phyloP scores from a whole-genome alignment of 2,329 filamentous ascomycete genomes.

The Botrytis aclada region DNA sequence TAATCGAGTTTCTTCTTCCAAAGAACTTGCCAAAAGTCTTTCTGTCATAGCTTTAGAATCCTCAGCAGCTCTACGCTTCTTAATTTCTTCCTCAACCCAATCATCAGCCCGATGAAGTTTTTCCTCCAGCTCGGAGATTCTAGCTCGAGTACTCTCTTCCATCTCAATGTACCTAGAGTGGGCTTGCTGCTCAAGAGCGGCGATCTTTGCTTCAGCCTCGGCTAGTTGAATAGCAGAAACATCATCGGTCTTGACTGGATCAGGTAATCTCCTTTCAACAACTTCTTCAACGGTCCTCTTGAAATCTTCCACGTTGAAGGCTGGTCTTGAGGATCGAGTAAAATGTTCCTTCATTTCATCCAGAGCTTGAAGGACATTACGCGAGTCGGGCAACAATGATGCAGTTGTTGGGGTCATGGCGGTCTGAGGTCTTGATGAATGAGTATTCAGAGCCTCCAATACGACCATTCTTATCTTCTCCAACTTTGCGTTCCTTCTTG shows the following conservation, averaged over 20 bases:
- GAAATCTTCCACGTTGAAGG: conserved; percentile 52
- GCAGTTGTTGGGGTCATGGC: conserved; percentile 29
- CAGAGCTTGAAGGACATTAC: conserved; percentile 63
- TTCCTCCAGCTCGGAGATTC: conserved; percentile 64
- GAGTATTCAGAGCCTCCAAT: conserved; percentile 66
- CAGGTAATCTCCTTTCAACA: conserved; percentile 55
- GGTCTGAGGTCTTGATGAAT: conserved; percentile 45
- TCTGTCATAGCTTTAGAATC: conserved; percentile 54
- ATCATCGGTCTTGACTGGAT: conserved; percentile 47
- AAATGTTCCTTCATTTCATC: conserved; percentile 59
- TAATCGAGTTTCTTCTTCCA: conserved; percentile 67
- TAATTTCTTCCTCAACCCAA: conserved; percentile 60
- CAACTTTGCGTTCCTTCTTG: conserved; percentile 71
- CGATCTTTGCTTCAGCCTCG: conserved; percentile 41
- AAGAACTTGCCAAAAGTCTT: conserved; percentile 58
- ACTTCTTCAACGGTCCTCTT: conserved; percentile 62
- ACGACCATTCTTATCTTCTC: conserved; percentile 77
- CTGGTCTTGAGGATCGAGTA: conserved; percentile 43
- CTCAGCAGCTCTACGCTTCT: conserved; percentile 61
- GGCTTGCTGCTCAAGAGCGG: conserved; percentile 58
- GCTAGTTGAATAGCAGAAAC: conserved; percentile 21
- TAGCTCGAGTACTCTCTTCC: conserved; percentile 22
- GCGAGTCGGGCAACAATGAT: conserved; percentile 36
- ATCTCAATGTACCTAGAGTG: conserved; percentile 47
- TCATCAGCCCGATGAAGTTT: conserved; percentile 62